Conservation (phyloP, 1,139 yeast species). For the Torulaspora pretoriensis region DNA sequence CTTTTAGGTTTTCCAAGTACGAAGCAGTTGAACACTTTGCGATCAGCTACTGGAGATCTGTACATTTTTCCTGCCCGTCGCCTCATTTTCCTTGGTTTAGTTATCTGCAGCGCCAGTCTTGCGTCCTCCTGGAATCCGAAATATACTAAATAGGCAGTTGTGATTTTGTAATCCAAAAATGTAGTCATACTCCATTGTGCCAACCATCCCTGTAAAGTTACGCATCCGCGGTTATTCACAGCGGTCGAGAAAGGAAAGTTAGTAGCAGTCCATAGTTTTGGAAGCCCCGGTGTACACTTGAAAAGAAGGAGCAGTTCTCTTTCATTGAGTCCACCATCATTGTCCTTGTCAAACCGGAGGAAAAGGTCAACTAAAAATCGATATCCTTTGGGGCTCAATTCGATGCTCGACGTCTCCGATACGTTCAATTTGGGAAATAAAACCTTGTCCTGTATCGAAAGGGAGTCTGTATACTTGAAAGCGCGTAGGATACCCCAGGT, state of each 20-base stretch:
- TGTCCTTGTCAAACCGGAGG: slow-evolving; percentile 81
- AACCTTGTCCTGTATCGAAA: slow-evolving; percentile 75
- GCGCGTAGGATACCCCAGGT: slow-evolving; percentile 90
- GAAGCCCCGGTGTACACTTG: slow-evolving; percentile 89
- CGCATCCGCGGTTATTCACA: slow-evolving; percentile 81
- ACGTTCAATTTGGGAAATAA: slow-evolving; percentile 77
- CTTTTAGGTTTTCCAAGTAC: slow-evolving; percentile 80
- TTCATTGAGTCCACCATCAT: slow-evolving; percentile 89
- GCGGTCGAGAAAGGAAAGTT: slow-evolving; percentile 86
- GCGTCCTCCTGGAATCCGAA: slow-evolving; percentile 66
- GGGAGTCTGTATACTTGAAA: slow-evolving; percentile 85
- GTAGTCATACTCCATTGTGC: slow-evolving; percentile 99
- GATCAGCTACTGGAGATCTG: slow-evolving; percentile 67
- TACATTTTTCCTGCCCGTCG: slow-evolving; percentile 61
- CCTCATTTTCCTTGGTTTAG: slow-evolving; percentile 70
- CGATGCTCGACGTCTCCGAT: slow-evolving; percentile 75
- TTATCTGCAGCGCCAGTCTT: slow-evolving; percentile 66
- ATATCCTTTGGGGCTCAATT: slow-evolving; percentile 89
- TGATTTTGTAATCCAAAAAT: slow-evolving; percentile 73
- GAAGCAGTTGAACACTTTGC: slow-evolving; percentile 88
- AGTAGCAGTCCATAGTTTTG: slow-evolving; percentile 77
- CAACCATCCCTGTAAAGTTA: slow-evolving; percentile 94
- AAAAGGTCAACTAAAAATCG: slow-evolving; percentile 86
- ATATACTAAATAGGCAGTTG: slow-evolving; percentile 83
- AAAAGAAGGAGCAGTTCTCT: slow-evolving; percentile 64